phyloP scores from a whole-genome alignment of 2,329 filamentous ascomycete species.

The Penicillium griseofulvum region DNA sequence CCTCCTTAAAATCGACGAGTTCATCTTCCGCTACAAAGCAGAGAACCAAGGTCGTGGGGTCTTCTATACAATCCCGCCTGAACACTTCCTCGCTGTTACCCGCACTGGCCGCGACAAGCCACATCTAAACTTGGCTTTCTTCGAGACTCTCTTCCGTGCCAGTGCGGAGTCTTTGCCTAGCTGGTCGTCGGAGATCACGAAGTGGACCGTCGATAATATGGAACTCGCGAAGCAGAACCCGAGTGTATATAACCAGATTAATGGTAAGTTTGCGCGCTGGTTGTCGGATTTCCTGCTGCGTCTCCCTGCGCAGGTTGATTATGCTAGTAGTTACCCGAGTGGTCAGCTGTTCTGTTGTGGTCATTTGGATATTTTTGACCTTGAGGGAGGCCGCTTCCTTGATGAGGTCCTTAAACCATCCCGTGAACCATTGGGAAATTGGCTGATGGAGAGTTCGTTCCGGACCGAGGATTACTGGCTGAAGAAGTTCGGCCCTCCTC shows the following conservation, averaged over 20 bases:
- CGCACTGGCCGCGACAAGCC: conserved; percentile 22
- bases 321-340: conserved; percentile 11
- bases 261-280: conserved; percentile 33
- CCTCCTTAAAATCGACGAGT: conserved; percentile 42
- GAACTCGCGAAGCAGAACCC: conserved; percentile 2
- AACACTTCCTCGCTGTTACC: conserved; percentile 36
- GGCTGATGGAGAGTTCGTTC: conserved; percentile 26
- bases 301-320: conserved; percentile 27
- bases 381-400: conserved; percentile 24
- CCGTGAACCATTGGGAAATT: conserved; percentile 18
- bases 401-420: conserved; percentile 26
- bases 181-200: conserved; percentile 35
- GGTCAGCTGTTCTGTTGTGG: conserved; percentile 28
- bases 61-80: conserved; percentile 31
- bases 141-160: conserved; percentile 37
- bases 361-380: conserved; percentile 17
- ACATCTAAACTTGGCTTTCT: conserved; percentile 22
- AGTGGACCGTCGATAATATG: conserved; percentile 34
- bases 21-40: conserved; percentile 18
- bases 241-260: conserved; percentile 4
- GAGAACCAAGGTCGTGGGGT: not conserved
- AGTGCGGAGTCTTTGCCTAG: conserved; percentile 40
- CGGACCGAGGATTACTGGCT: conserved; percentile 13
- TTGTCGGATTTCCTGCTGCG: conserved; percentile 36
- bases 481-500: not conserved